A percentile compares a stretch with the other conserved stretches of the same genome.
Evolutionary conservation across 179 eudicot genomes (phyloP).

Genomic region (Vitellaria paradoxa): DNA sequence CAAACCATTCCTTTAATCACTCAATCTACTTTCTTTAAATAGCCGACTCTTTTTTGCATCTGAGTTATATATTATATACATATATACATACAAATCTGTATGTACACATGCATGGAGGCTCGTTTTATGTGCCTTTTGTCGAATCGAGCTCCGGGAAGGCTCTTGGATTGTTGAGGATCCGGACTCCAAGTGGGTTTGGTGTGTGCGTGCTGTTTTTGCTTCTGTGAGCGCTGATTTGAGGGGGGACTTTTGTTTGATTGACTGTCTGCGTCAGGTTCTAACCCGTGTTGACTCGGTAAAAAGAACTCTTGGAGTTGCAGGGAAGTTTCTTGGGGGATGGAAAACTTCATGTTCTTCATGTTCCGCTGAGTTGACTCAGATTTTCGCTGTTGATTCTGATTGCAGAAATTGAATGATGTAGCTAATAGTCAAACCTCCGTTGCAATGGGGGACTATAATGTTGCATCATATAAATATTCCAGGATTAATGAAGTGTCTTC

Average conservation of each 20-base stretch:
- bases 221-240: conserved; percentile 1
- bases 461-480: conserved; percentile 7
- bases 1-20: no score
- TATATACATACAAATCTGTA: neutral
- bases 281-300: conserved; percentile 14
- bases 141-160: neutral
- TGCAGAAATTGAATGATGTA: conserved; percentile 21
- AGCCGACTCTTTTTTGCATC: no score
- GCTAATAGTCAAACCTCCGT: conserved; percentile 2
- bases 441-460: conserved; percentile 19
- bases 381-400: conserved; percentile 7
- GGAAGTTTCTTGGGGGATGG: neutral
- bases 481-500: conserved; percentile 14
- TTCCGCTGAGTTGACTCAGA: neutral
- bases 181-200: neutral
- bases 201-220: neutral
- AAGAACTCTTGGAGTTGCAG: neutral
- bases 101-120: neutral
- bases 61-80: neutral
- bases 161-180: neutral
- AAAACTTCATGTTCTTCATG: no score
- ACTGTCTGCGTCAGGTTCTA: conserved; percentile 1
- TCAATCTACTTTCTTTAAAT: neutral
- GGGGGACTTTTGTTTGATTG: conserved; percentile 6
- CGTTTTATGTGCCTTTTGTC: neutral